Conservation (phyloP, 1,284 basidiomycete genomes). For the Trichosporon ovoides region DNA sequence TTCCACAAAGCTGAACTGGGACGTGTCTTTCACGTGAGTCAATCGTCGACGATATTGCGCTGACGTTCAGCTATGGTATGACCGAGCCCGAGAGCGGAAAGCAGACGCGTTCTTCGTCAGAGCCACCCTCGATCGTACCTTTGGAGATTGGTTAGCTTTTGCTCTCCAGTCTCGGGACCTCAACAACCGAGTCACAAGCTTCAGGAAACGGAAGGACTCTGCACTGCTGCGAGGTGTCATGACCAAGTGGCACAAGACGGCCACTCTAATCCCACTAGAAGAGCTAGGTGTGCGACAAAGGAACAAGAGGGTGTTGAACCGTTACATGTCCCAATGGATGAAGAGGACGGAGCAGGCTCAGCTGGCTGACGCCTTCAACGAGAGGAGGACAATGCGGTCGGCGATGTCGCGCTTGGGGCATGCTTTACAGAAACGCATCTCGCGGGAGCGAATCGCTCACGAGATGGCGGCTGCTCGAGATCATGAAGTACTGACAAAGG, state of each 20-base stretch:
- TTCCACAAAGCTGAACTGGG: not conserved
- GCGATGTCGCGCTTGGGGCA: constrained; percentile 17
- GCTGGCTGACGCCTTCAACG: not conserved
- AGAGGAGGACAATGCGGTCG: not conserved
- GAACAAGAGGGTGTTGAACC: constrained; percentile 3
- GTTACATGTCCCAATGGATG: not conserved
- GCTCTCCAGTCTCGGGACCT: constrained; percentile 9
- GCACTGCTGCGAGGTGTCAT: not conserved
- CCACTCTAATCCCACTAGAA: constrained; percentile 15
- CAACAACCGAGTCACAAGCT: not conserved
- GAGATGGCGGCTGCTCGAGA: constrained; percentile 9
- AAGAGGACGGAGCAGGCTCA: not conserved
- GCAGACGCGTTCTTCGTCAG: constrained; percentile 16
- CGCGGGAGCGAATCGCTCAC: constrained; percentile 5
- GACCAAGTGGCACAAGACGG: constrained; percentile 21
- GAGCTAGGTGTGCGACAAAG: constrained; percentile 2
- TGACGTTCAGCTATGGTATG: constrained; percentile 19
- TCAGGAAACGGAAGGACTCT: not conserved
- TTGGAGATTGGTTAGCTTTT: constrained; percentile 8
- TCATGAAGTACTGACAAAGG: constrained; percentile 10
- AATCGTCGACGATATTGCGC: too few relatives aligned
- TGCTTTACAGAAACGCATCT: not conserved
- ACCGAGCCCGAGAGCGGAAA: constrained; percentile 8
- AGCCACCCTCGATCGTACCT: constrained; percentile 4
- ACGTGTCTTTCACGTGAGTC: constrained; percentile 26